A percentile compares a stretch with the other conserved stretches of the same genome.
phyloP scores from a whole-genome alignment of 768 basidiomycete species.

The Pleurotus ostreatus region DNA sequence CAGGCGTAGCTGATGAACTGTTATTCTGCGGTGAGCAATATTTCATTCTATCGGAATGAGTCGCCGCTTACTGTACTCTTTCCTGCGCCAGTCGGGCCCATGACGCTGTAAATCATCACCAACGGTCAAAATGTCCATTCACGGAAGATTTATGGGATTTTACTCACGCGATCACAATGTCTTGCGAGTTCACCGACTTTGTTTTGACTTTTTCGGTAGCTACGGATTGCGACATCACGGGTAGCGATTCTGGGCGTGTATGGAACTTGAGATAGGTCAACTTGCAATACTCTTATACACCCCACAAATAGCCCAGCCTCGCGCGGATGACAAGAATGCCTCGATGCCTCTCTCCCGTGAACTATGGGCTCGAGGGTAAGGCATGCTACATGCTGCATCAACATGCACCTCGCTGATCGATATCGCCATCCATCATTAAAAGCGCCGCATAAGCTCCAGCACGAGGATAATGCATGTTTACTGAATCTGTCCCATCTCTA shows the following conservation, averaged over 20 bases:
- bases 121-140: too few relatives aligned
- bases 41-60: not conserved
- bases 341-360: not conserved
- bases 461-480: not conserved
- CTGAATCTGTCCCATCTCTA: too few relatives aligned
- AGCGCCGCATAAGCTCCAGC: not conserved
- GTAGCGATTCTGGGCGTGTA: too few relatives aligned
- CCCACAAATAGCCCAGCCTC: not conserved
- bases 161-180: constrained; percentile 9
- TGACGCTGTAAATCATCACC: not conserved
- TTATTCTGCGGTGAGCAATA: not conserved
- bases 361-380: not conserved
- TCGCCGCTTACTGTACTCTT: constrained; percentile 6
- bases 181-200: not conserved
- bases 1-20: constrained; percentile 11
- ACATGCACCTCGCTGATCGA: not conserved
- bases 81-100: constrained; percentile 10
- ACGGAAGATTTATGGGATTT: not conserved
- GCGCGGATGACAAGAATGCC: not conserved
- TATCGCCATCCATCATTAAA: constrained; percentile 9
- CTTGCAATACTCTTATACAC: too few relatives aligned
- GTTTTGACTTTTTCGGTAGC: not conserved
- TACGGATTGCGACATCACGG: not conserved
- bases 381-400: not conserved
- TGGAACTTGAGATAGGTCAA: too few relatives aligned